Evolutionary conservation across 306 rosid species (phyloP).

Genomic region (Phaseolus lunatus): DNA sequence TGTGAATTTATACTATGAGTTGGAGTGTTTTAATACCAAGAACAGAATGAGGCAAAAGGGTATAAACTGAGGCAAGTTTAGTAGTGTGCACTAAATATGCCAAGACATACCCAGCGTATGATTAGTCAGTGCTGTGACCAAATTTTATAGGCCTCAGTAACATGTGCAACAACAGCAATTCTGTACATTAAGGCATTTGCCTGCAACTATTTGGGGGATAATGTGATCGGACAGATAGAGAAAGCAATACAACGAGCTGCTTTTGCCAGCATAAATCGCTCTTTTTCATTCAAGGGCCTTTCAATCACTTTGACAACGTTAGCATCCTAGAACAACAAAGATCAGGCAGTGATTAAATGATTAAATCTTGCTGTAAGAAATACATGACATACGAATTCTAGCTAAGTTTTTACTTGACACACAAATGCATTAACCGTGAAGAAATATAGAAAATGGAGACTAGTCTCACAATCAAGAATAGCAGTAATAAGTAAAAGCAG

Average conservation of each 20-base stretch:
- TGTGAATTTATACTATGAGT: background rate
- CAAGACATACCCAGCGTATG: constrained; percentile 14
- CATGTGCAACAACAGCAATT: constrained; percentile 28
- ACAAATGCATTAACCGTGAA: background rate
- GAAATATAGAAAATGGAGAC: constrained; percentile 22
- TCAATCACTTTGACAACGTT: constrained; percentile 92
- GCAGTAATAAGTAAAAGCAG: constrained; percentile 10
- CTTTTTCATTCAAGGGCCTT: constrained; percentile 85
- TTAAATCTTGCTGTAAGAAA: background rate
- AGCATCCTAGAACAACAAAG: constrained; percentile 66
- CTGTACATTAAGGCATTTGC: constrained; percentile 11
- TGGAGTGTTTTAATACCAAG: background rate
- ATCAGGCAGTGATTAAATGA: constrained; percentile 35
- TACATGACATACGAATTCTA: background rate
- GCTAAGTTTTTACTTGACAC: background rate
- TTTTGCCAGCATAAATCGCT: constrained; percentile 90
- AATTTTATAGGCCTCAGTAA: constrained; percentile 32
- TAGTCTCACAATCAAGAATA: background rate
- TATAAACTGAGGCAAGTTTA: background rate
- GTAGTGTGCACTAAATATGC: constrained; percentile 1
- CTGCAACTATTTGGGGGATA: constrained; percentile 73
- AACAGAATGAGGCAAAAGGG: background rate
- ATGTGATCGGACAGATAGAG: constrained; percentile 80
- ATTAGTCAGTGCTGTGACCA: constrained; percentile 27
- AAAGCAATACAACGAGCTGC: constrained; percentile 98